Evolutionary conservation across 2,329 filamentous ascomycete species (phyloP).

Genomic region (Thelonectria discophora): DNA sequence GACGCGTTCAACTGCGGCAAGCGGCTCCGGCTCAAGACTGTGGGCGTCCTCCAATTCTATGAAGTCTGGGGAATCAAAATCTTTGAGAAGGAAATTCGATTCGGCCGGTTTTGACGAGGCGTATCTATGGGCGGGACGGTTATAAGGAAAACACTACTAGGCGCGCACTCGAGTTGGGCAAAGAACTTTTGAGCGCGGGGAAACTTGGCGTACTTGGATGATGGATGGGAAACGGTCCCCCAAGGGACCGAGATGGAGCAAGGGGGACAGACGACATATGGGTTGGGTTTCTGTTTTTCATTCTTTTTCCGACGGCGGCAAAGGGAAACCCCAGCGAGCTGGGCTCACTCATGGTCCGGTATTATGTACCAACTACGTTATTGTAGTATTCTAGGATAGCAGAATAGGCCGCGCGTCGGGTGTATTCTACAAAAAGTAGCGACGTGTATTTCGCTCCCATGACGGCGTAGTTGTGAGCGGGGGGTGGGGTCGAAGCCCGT

Average conservation of each 20-base stretch:
- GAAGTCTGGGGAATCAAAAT: constrained; percentile 61
- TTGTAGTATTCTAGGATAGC: background rate
- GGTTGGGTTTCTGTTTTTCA: background rate
- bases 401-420: background rate
- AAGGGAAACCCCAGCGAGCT: background rate
- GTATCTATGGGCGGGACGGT: background rate
- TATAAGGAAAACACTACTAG: background rate
- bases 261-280: background rate
- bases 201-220: constrained; percentile 10
- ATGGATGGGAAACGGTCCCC: background rate
- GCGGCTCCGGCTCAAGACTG: constrained; percentile 48
- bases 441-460: background rate
- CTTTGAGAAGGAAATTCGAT: constrained; percentile 65
- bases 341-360: background rate
- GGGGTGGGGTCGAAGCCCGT: constrained; percentile 1
- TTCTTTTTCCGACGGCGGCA: background rate
- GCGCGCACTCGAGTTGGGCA: constrained; percentile 14
- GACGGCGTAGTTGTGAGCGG: background rate
- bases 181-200: background rate
- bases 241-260: background rate
- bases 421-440: background rate
- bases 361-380: background rate
- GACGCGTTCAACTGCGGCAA: constrained; percentile 44
- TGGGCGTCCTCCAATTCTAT: constrained; percentile 50
- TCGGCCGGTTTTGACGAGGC: constrained; percentile 41